These are phyloP conservation scores for Rosa multiflora DNA, from an alignment of 306 rosid species.

Conservation along the genomic window DNA sequence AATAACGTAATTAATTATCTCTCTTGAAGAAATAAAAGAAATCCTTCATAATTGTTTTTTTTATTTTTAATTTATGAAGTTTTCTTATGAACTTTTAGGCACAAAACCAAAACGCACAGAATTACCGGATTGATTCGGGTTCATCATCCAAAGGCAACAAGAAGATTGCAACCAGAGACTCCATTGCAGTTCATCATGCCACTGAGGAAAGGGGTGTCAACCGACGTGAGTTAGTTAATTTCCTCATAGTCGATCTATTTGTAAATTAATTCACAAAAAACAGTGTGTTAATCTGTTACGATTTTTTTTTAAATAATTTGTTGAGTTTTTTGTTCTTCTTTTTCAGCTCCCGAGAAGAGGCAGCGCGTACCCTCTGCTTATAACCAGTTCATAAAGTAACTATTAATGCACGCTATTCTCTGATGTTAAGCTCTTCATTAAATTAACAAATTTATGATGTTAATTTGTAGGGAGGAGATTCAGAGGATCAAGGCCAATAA, in stretches of 20 bases:
- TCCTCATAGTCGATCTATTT: neutral
- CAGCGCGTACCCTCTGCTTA: constrained; percentile 99
- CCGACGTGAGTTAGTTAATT: constrained; percentile 58
- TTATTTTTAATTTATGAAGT: neutral
- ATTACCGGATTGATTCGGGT: constrained; percentile 64
- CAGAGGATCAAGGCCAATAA: constrained; percentile 97
- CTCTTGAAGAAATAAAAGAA: neutral
- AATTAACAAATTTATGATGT: neutral
- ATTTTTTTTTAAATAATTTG: neutral
- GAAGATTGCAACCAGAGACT: constrained; percentile 69
- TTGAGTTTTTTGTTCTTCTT: constrained; percentile 32
- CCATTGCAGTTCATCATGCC: constrained; percentile 30
- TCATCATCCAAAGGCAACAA: constrained; percentile 77
- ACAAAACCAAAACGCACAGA: constrained; percentile 38
- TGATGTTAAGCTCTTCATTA: neutral
- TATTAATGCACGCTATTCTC: neutral
- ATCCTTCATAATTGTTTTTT: neutral
- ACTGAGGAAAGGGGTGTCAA: constrained; percentile 70
- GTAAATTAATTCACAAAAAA: neutral
- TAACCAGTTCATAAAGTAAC: constrained; percentile 96
- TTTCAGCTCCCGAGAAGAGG: constrained; percentile 99
- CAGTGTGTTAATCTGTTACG: neutral
- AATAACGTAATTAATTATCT: neutral
- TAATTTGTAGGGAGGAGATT: constrained; percentile 75
- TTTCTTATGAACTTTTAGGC: constrained; percentile 36